phyloP scores from a whole-genome alignment of 192 early-diverging fungal species.

The Pecoramyces ruminantium region DNA sequence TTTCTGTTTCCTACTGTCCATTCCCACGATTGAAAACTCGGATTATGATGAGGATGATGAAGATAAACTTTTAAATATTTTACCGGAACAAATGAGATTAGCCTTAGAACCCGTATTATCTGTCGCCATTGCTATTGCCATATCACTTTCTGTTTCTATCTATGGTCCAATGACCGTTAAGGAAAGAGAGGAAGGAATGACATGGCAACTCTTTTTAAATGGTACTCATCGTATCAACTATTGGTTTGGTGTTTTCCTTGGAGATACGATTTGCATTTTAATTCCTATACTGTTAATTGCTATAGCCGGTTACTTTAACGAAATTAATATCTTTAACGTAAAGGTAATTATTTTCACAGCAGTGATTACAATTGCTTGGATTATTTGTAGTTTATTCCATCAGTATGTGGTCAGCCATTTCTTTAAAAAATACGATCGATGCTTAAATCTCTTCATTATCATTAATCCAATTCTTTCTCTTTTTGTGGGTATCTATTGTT shows the following conservation, averaged over 20 bases:
- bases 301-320: not conserved
- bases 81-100: not conserved
- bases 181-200: not conserved
- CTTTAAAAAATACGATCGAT: too few species aligned
- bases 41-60: not conserved
- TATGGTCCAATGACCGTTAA: not conserved
- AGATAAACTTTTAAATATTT: not conserved
- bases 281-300: not conserved
- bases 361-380: too few species aligned
- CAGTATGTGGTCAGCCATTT: too few species aligned
- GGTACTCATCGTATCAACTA: not conserved
- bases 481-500: too few species aligned
- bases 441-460: too few species aligned
- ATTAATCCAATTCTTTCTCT: too few species aligned
- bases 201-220: not conserved
- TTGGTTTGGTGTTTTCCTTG: not conserved
- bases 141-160: not conserved
- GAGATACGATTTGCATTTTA: not conserved
- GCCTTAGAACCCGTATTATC: not conserved
- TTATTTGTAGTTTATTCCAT: too few species aligned
- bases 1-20: too few species aligned
- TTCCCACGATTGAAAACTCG: too few species aligned
- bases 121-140: not conserved
- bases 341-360: too few species aligned
- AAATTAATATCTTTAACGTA: not conserved